These are phyloP conservation scores for Sclerotiophoma versabilis DNA, from an alignment of 2,329 filamentous ascomycete genomes.

Conservation along the genomic window DNA sequence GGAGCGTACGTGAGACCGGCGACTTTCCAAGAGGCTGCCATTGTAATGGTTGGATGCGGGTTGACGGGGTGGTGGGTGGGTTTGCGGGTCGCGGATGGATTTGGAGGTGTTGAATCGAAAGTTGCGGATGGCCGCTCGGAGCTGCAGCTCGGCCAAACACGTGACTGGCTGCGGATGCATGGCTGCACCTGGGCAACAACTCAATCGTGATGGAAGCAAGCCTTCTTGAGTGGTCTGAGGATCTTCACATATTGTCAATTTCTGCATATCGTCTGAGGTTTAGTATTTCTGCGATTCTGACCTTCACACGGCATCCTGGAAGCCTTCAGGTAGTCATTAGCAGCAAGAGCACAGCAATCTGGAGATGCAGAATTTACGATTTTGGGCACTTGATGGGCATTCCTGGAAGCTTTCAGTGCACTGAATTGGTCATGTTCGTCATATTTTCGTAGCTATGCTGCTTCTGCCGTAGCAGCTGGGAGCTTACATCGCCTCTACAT, in stretches of 20 bases:
- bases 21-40: slow-evolving; percentile 98
- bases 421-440: slow-evolving; percentile 28
- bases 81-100: slow-evolving; percentile 32
- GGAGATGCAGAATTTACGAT: background rate
- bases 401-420: background rate
- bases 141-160: slow-evolving; percentile 35
- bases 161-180: background rate
- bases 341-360: background rate
- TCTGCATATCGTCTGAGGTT: background rate
- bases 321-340: background rate
- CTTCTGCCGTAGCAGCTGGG: slow-evolving; percentile 8
- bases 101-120: slow-evolving; percentile 40
- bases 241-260: no score
- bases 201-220: no score
- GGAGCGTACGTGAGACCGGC: slow-evolving; percentile 88
- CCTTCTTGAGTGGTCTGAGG: no score
- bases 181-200: background rate
- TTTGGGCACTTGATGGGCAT: background rate
- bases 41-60: slow-evolving; percentile 64
- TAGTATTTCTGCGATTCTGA: background rate
- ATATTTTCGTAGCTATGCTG: slow-evolving; percentile 29
- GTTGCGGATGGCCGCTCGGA: slow-evolving; percentile 39
- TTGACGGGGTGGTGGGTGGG: slow-evolving; percentile 33
- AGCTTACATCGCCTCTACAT: background rate
- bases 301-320: no score